These are phyloP conservation scores for Coemansia sp. DNA, from an alignment of 192 early-diverging fungal genomes.

Conservation along the genomic window DNA sequence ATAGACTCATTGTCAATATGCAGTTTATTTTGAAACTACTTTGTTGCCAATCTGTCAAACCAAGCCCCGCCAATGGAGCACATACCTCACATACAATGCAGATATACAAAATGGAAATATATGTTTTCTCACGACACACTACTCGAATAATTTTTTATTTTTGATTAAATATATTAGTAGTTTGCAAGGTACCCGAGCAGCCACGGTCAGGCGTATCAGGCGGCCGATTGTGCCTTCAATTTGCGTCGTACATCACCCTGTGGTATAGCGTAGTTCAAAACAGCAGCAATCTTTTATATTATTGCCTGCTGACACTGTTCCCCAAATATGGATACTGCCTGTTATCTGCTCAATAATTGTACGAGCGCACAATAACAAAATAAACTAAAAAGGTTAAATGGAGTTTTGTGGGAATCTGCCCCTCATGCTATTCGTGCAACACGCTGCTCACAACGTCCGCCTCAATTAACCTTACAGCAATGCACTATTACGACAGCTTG, in stretches of 20 bases:
- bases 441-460: background rate
- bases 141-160: background rate
- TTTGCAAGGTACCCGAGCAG: background rate
- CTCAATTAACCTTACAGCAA: no score
- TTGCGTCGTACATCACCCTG: background rate
- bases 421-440: background rate
- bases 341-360: background rate
- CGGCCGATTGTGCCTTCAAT: background rate
- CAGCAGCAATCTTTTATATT: background rate
- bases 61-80: background rate
- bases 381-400: slow-evolving; percentile 12
- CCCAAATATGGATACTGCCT: background rate
- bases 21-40: background rate
- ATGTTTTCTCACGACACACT: background rate
- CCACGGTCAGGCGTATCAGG: slow-evolving; percentile 1
- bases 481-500: no score
- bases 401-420: background rate
- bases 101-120: background rate
- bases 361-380: background rate
- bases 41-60: background rate
- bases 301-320: background rate
- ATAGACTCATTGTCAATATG: background rate
- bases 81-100: background rate
- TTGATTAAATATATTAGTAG: background rate
- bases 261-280: background rate